Base-by-base conservation (phyloP, 139 green algal species). In the Volvox reticuliferus region DNA sequence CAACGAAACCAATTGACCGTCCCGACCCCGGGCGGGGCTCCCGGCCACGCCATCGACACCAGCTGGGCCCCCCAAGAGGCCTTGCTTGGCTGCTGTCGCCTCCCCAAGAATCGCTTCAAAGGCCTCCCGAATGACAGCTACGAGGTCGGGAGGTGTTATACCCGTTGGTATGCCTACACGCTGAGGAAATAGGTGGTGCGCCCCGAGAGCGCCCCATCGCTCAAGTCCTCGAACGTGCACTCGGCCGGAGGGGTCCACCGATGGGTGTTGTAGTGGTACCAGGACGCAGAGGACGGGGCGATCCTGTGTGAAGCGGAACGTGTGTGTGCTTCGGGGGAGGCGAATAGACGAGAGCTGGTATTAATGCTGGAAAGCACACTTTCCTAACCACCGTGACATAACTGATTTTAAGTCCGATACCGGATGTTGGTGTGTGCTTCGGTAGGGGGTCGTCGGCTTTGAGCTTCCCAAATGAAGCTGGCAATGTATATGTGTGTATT, bases 221-320 rank as follows among this genome's bases (percentile, higher is more conserved):
- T 79, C 88, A 1, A 92, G 21, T 0, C 44, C 68, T 14, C 36
- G 88, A 37, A 89, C 88, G 71, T 88, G 91, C 36, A 95, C 37
- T 1, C 93, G 80, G 65, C 94, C 94, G 22, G 91, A 86, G 33
- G 71, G 12, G 81, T 96, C 93, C 28, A 97, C 93, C 61, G 88
- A 93, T 18, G 94, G 94, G 84, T 97, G 93, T 30, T 91, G 91
- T 26, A 96, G 78, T 0, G 94, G 93, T 1, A 94, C 78, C 50
- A 95, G 93, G 30, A 97, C 90, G 63, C 83, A 93, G 14, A 96
- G 87, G 0, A 82, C 79, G 13, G 95, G 93, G 6, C 91, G 91
- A 44, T 95, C 93, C 93, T 94, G 92, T 1, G 44, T 55, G 44
- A 55, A 55, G 44, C 44, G 44, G 44, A 55, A n/a, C n/a, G n/a